A percentile compares a stretch with the other conserved stretches of the same genome.
Conservation (phyloP, 2,329 filamentous ascomycete species). For the Claviceps humidiphila region DNA sequence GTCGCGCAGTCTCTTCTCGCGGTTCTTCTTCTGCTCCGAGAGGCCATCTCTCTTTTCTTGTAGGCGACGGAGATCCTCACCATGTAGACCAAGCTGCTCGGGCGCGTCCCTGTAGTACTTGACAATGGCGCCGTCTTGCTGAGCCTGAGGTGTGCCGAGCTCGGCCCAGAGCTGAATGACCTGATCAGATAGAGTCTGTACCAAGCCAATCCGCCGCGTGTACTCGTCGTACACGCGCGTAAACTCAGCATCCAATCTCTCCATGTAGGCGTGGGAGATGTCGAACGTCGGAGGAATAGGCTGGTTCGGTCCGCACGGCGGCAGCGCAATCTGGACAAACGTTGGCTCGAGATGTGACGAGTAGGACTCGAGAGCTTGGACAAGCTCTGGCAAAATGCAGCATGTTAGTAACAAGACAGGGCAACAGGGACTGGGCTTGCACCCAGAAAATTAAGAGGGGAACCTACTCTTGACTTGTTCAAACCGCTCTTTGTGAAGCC, state of each 20-base stretch:
- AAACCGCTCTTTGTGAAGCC: slow-evolving; percentile 78
- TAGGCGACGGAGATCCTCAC: slow-evolving; percentile 67
- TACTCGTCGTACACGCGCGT: slow-evolving; percentile 95
- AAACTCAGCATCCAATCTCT: slow-evolving; percentile 79
- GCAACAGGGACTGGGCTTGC: neutral
- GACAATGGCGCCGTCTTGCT: slow-evolving; percentile 78
- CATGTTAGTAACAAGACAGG: neutral
- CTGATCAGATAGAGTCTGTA: slow-evolving; percentile 63
- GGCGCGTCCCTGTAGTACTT: slow-evolving; percentile 82
- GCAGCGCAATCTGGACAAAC: slow-evolving; percentile 75
- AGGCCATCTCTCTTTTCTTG: slow-evolving; percentile 67
- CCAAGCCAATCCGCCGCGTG: slow-evolving; percentile 62
- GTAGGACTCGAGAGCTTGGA: slow-evolving; percentile 86
- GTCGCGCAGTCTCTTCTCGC: slow-evolving; percentile 65
- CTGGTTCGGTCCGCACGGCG: slow-evolving; percentile 65
- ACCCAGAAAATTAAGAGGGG: too few species aligned
- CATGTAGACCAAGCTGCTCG: slow-evolving; percentile 85
- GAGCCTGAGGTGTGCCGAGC: slow-evolving; percentile 82
- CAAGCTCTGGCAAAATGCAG: slow-evolving; percentile 56
- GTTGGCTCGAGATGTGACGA: slow-evolving; percentile 86
- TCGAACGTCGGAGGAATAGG: slow-evolving; percentile 75
- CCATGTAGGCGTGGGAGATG: slow-evolving; percentile 79
- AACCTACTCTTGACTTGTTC: slow-evolving; percentile 84
- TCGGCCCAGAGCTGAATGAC: slow-evolving; percentile 95
- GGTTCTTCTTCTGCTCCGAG: slow-evolving; percentile 72